These are phyloP conservation scores for Tetrastigma voinierianum DNA, from an alignment of 164 flowering plant species.

Conservation along the genomic window DNA sequence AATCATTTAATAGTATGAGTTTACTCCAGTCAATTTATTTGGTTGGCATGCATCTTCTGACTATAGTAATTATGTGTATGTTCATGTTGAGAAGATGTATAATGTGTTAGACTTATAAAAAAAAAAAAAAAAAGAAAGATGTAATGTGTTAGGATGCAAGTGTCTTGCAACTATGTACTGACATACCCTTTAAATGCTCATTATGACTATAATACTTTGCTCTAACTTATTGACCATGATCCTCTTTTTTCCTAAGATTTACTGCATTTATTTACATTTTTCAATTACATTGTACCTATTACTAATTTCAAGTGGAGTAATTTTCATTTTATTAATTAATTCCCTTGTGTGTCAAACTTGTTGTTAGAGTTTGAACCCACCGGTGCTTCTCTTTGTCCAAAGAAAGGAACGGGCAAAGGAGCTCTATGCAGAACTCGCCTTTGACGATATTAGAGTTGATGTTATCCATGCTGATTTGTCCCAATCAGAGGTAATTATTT, in stretches of 20 bases:
- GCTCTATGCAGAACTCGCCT: slow-evolving; percentile 72
- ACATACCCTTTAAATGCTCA: background rate
- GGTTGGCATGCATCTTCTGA: too few relatives aligned
- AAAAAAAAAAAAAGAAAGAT: too few relatives aligned
- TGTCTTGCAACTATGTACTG: too few relatives aligned
- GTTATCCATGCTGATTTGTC: slow-evolving; percentile 85
- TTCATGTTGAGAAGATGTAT: too few relatives aligned
- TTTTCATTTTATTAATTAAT: background rate
- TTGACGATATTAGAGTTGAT: slow-evolving; percentile 66
- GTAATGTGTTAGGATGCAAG: too few relatives aligned
- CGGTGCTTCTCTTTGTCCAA: slow-evolving; percentile 89
- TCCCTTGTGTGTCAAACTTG: slow-evolving; percentile 4
- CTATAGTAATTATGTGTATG: too few relatives aligned
- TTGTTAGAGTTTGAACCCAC: slow-evolving; percentile 93
- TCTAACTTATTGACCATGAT: background rate
- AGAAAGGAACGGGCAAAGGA: slow-evolving; percentile 95
- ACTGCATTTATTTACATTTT: too few relatives aligned
- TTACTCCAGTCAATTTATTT: too few relatives aligned
- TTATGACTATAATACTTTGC: background rate
- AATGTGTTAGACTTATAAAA: too few relatives aligned
- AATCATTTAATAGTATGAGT: too few relatives aligned
- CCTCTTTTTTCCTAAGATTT: background rate
- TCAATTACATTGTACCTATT: background rate
- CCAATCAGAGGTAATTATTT: slow-evolving; percentile 56
- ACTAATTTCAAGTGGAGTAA: background rate